Evolutionary conservation across 306 rosid species (phyloP).

Genomic region (Rosa rugosa): DNA sequence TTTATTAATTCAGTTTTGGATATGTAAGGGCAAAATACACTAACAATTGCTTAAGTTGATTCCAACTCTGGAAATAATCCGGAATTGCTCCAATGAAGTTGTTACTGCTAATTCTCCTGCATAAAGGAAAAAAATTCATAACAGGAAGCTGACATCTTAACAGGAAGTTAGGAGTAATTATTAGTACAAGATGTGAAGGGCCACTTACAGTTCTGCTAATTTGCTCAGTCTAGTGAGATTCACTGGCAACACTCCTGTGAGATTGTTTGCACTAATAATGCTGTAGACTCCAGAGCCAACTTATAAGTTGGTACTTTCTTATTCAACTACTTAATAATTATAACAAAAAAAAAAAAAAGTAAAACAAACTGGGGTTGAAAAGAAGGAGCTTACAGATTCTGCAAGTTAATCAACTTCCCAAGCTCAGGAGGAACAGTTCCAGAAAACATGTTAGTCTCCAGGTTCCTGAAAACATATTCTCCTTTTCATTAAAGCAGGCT

Average conservation of each 20-base stretch:
- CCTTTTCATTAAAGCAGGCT: not conserved
- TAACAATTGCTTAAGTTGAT: slow-evolving; percentile 23
- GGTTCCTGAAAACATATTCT: not conserved
- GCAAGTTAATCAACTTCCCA: slow-evolving; percentile 17
- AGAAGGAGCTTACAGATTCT: slow-evolving; percentile 18
- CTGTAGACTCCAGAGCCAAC: slow-evolving; percentile 9
- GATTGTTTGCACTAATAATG: slow-evolving; percentile 26
- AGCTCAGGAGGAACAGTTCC: slow-evolving; percentile 22
- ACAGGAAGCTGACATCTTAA: not conserved
- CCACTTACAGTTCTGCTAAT: slow-evolving; percentile 27
- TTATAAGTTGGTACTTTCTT: not conserved
- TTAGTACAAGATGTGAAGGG: no score
- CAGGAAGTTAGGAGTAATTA: not conserved
- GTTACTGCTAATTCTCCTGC: slow-evolving; percentile 36
- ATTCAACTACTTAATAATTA: no score
- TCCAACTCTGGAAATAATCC: slow-evolving; percentile 8
- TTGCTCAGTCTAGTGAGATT: slow-evolving; percentile 19
- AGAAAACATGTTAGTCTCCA: slow-evolving; percentile 24
- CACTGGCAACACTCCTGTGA: slow-evolving; percentile 28
- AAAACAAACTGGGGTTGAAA: not conserved
- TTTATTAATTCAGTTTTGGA: not conserved
- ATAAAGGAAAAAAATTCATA: not conserved
- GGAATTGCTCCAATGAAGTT: slow-evolving; percentile 35
- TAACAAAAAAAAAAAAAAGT: no score
- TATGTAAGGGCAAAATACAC: not conserved